Percentiles rank a stretch among this genome's conserved stretches.
phyloP scores from a whole-genome alignment of 1,284 basidiomycete genomes.

The Sanguinoderma infundibulare region DNA sequence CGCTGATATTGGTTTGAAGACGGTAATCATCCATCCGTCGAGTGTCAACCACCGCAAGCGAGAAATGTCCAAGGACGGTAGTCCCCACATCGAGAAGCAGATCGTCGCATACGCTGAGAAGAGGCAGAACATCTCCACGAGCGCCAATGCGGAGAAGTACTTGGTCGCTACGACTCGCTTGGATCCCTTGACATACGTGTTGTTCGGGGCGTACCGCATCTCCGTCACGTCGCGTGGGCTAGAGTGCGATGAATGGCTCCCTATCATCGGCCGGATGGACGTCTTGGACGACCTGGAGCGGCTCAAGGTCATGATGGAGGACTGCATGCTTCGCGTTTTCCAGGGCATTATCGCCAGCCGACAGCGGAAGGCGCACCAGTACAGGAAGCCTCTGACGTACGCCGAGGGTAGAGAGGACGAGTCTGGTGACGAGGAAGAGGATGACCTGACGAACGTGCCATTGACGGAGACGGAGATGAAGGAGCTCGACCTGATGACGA shows the following conservation, averaged over 20 bases:
- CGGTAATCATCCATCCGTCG: slow-evolving; percentile 80
- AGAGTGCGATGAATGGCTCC: slow-evolving; percentile 92
- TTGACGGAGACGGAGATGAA: slow-evolving; percentile 69
- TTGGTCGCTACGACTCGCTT: slow-evolving; percentile 86
- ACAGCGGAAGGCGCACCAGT: slow-evolving; percentile 34
- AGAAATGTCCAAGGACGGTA: slow-evolving; percentile 46
- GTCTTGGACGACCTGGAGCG: slow-evolving; percentile 85
- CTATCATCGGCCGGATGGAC: slow-evolving; percentile 79
- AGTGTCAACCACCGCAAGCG: slow-evolving; percentile 86
- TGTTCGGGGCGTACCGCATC: slow-evolving; percentile 90
- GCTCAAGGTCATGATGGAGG: slow-evolving; percentile 85
- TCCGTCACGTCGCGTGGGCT: slow-evolving; percentile 70
- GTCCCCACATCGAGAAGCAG: slow-evolving; percentile 67
- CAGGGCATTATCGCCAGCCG: slow-evolving; percentile 77
- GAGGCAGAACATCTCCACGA: slow-evolving; percentile 70
- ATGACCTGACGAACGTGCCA: slow-evolving; percentile 47
- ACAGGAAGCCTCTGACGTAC: slow-evolving; percentile 40
- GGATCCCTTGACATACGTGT: slow-evolving; percentile 90
- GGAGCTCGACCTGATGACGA: slow-evolving; percentile 77
- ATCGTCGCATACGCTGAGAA: slow-evolving; percentile 90
- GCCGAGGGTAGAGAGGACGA: slow-evolving; percentile 64
- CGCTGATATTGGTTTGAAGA: slow-evolving; percentile 41
- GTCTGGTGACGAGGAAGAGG: slow-evolving; percentile 61
- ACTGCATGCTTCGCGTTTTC: slow-evolving; percentile 89
- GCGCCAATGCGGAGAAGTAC: slow-evolving; percentile 62